A percentile compares a stretch with the other conserved stretches of the same genome.
Evolutionary conservation across 192 early-diverging fungal genomes (phyloP).

Genomic region (Coemansia sp.): DNA sequence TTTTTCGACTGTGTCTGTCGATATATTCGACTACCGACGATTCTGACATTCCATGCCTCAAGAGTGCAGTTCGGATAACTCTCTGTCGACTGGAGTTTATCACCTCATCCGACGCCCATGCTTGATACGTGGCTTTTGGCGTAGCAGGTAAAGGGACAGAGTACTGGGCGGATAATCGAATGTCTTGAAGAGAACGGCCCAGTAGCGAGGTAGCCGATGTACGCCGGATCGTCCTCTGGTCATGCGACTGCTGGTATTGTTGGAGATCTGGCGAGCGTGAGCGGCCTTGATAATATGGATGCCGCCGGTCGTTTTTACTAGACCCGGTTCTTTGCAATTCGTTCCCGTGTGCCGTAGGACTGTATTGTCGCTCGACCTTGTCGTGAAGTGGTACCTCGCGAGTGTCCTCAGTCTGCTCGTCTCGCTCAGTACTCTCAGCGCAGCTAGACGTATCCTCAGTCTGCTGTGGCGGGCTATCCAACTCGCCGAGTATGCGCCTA

Average conservation of each 20-base stretch:
- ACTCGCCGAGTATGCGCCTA: not conserved
- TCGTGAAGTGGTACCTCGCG: not conserved
- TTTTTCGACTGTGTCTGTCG: not conserved
- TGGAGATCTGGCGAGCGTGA: not conserved
- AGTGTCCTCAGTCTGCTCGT: not conserved
- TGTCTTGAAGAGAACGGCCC: not conserved
- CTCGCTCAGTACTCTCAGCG: not conserved
- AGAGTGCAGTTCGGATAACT: not conserved
- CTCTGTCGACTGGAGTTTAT: not conserved
- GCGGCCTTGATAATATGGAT: not conserved
- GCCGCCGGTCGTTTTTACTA: not conserved
- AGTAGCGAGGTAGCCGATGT: too few species aligned
- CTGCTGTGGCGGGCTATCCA: not conserved
- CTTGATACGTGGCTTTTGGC: not conserved
- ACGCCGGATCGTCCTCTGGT: not conserved
- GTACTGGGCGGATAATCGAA: too few species aligned
- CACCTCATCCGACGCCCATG: not conserved
- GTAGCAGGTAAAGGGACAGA: too few species aligned
- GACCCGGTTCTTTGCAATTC: not conserved
- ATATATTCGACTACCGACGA: not conserved
- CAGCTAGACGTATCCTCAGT: not conserved
- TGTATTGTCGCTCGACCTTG: not conserved
- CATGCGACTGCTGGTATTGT: not conserved
- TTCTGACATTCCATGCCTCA: not conserved
- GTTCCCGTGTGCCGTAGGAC: not conserved